A percentile compares a stretch with the other conserved stretches of the same genome.
phyloP scores from a whole-genome alignment of 2,329 filamentous ascomycete species.

The Ramularia collo-cygni region DNA sequence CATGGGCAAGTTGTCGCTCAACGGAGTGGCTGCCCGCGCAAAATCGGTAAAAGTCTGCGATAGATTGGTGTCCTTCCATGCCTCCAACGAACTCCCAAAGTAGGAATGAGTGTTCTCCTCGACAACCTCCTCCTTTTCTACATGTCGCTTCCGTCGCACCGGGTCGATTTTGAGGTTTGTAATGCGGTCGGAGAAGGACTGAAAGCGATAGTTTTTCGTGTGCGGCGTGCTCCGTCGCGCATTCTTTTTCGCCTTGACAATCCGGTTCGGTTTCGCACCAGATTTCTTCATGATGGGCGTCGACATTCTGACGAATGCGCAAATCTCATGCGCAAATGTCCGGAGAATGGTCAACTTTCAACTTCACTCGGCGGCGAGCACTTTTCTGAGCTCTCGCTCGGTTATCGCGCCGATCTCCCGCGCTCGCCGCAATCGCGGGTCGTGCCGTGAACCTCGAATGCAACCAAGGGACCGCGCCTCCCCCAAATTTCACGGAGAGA shows the following conservation, averaged over 20 bases:
- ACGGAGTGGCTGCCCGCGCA: conserved; percentile 62
- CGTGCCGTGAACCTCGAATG: no score
- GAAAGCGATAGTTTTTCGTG: conserved; percentile 79
- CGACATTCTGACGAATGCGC: conserved; percentile 33
- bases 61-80: conserved; percentile 89
- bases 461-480: no score
- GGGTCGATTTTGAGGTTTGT: conserved; percentile 90
- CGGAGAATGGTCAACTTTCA: no score
- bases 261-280: conserved; percentile 25
- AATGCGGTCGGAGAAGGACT: conserved; percentile 85
- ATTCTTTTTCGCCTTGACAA: conserved; percentile 55
- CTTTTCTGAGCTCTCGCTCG: no score
- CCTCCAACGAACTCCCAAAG: conserved; percentile 72
- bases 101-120: conserved; percentile 79
- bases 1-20: conserved; percentile 85
- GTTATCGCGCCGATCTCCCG: no score
- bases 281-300: conserved; percentile 35
- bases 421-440: no score
- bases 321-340: neutral
- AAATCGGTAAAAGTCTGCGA: conserved; percentile 75
- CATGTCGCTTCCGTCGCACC: conserved; percentile 69
- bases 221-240: conserved; percentile 59
- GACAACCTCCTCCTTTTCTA: conserved; percentile 61
- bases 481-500: no score
- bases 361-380: no score